Evolutionary conservation across 1,139 yeast genomes (phyloP).

Genomic region (Zygosaccharomyces sapae): DNA sequence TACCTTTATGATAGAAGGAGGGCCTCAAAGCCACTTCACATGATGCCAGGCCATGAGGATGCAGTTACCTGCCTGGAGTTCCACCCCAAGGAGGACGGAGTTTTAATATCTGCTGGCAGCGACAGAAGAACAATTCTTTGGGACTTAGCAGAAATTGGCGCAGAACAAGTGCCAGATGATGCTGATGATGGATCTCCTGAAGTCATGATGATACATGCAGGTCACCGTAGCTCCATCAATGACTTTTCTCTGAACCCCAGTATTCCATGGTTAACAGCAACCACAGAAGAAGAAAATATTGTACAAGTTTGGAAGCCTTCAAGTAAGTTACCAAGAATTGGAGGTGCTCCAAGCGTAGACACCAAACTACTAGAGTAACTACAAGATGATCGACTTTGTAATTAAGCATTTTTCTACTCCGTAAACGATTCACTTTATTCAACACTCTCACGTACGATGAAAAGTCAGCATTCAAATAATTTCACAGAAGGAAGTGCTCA

Average conservation of each 20-base stretch:
- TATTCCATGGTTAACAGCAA: conserved; percentile 68
- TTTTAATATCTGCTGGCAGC: conserved; percentile 67
- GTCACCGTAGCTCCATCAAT: conserved; percentile 71
- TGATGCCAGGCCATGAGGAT: conserved; percentile 75
- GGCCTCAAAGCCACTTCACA: conserved; percentile 48
- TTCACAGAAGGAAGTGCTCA: background rate
- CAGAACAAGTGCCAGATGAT: conserved; percentile 73
- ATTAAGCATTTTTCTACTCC: background rate
- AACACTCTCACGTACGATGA: background rate
- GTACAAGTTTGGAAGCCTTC: conserved; percentile 75
- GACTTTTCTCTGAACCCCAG: conserved; percentile 66
- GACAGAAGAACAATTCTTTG: conserved; percentile 70
- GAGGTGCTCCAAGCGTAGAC: conserved; percentile 23
- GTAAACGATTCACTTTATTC: background rate
- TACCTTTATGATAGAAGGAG: conserved; percentile 58
- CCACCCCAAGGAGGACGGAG: conserved; percentile 66
- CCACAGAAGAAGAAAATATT: conserved; percentile 72
- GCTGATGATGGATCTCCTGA: conserved; percentile 83
- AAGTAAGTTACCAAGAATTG: conserved; percentile 42
- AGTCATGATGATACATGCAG: conserved; percentile 80
- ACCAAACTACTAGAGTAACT: conserved; percentile 21
- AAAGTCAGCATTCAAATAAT: background rate
- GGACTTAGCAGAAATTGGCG: conserved; percentile 71
- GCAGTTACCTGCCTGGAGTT: conserved; percentile 66
- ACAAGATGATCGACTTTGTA: background rate